Conservation (phyloP, 1,284 basidiomycete species). For the Malassezia caprae region DNA sequence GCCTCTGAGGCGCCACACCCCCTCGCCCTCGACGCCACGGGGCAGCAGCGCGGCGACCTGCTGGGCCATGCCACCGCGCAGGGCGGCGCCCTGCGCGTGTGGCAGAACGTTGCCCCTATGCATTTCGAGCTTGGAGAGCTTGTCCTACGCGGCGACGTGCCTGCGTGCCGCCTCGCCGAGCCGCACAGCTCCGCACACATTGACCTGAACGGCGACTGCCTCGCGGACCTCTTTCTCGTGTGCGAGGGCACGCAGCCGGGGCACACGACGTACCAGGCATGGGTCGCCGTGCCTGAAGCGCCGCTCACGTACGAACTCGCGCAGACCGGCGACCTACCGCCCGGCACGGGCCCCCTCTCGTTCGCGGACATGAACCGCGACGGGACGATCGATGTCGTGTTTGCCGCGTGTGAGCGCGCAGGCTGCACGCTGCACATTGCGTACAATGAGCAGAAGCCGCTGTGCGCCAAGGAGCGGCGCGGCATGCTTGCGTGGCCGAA, state of each 20-base stretch:
- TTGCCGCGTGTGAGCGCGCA: slow-evolving; percentile 63
- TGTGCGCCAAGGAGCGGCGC: slow-evolving; percentile 55
- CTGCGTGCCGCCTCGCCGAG: slow-evolving; percentile 61
- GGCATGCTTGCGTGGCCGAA: slow-evolving; percentile 20
- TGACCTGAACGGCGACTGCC: slow-evolving; percentile 89
- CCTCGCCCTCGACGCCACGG: slow-evolving; percentile 72
- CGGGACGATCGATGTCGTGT: slow-evolving; percentile 89
- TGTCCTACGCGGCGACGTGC: slow-evolving; percentile 7
- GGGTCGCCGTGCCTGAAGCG: slow-evolving; percentile 52
- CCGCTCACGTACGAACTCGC: slow-evolving; percentile 57
- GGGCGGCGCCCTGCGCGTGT: slow-evolving; percentile 23
- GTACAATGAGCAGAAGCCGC: slow-evolving; percentile 79
- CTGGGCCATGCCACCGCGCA: slow-evolving; percentile 57
- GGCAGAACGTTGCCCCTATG: slow-evolving; percentile 25
- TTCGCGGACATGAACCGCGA: slow-evolving; percentile 94
- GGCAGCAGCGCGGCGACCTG: slow-evolving; percentile 77
- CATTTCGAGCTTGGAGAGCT: slow-evolving; percentile 13
- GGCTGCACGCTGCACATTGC: slow-evolving; percentile 79
- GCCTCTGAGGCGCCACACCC: slow-evolving; percentile 67
- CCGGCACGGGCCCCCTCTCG: slow-evolving; percentile 66
- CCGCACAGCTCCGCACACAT: slow-evolving; percentile 93
- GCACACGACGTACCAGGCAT: slow-evolving; percentile 64
- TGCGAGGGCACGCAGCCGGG: slow-evolving; percentile 59
- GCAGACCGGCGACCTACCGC: slow-evolving; percentile 62
- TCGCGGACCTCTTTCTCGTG: slow-evolving; percentile 82